Evolutionary conservation across 495 filamentous ascomycete genomes (phyloP), one percentile per base, ranked within the genome.

Genomic region (Penicillium nucicola): DNA sequence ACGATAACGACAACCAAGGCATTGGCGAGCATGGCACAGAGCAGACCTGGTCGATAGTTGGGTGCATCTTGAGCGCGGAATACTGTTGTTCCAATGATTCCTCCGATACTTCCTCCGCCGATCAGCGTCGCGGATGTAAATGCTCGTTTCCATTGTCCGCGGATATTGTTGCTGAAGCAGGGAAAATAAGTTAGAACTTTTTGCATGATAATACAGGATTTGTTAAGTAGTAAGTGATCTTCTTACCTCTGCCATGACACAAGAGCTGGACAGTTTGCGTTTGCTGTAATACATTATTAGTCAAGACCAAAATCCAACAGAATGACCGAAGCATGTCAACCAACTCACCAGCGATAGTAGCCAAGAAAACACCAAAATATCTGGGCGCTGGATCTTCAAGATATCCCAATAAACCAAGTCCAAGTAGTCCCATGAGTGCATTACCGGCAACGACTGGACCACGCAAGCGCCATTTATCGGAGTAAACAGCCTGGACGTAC

Each of bases 121-220:
- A 64, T 74, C 34, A 78, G 64, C 0, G 68, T 72, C 1, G 78
- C 77, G 6, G 72, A 76, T 31, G 62, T 64, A 32, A 82, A 71
- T 4, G 80, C 80, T n/a, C 79, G 74, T 53, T 81, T 83, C 80
- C 77, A 82, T 57, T 82, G 76, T 1, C 78, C 79, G 30, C 77
- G 77, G 58, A 83, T 76, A 48, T 84, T 83, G 61, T 80, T 83
- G 1, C 71, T 70, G 57, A 78, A 76, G 59, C 77, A n/a, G 78
- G 20, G 5, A 11, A n/a, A 1, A 10, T 30, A 17, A 10, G 73
- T 69, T 62, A 81, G 52, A n/a, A 64, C 56, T 8, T 39, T 61
- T 46, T 9, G 18, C 2, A 43, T 13, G 6, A 33, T 1, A 11
- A 19, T 8, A 28, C 7, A n/a, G 12, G 12, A 22, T 7, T 22